Conservation (phyloP, 2,329 filamentous ascomycete genomes). For the Lachnellula hyalina region DNA sequence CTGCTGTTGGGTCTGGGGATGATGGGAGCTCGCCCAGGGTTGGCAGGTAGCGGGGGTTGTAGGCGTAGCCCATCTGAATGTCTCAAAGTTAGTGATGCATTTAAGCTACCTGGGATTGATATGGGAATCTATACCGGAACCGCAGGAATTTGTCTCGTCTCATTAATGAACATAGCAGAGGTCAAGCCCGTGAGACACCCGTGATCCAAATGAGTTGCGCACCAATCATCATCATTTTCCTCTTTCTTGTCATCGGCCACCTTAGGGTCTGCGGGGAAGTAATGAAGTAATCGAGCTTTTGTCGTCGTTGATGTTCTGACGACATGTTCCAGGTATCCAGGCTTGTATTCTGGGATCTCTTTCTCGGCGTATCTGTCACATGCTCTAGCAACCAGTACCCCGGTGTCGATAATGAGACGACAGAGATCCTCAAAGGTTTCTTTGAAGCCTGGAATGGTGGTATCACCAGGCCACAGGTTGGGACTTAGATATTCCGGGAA, state of each 20-base stretch:
- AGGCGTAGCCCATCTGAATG: conserved; percentile 20
- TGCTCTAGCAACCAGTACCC: conserved; percentile 80
- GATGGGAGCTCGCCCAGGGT: conserved; percentile 64
- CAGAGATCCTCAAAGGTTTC: conserved; percentile 70
- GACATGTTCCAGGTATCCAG: conserved; percentile 78
- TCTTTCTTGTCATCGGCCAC: conserved; percentile 33
- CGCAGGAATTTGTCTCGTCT: conserved; percentile 42
- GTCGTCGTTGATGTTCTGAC: conserved; percentile 81
- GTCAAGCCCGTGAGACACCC: conserved; percentile 92
- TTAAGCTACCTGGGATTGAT: neutral
- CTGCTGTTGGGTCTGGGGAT: conserved; percentile 78
- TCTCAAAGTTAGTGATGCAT: neutral
- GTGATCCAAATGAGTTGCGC: conserved; percentile 83
- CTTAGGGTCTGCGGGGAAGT: conserved; percentile 62
- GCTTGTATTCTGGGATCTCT: conserved; percentile 71
- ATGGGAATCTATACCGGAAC: conserved; percentile 21
- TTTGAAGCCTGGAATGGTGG: conserved; percentile 69
- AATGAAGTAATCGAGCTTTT: conserved; percentile 88
- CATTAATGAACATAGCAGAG: conserved; percentile 93
- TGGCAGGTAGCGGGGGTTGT: conserved; percentile 33
- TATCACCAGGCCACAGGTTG: conserved; percentile 78
- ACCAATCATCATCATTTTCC: conserved; percentile 80
- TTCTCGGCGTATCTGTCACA: conserved; percentile 80
- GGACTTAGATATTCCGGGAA: conserved; percentile 86
- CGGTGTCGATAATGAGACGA: conserved; percentile 80